Percentiles rank a stretch among this genome's conserved stretches.
Conservation (phyloP, 306 rosid genomes). For the Trifolium pratense region DNA sequence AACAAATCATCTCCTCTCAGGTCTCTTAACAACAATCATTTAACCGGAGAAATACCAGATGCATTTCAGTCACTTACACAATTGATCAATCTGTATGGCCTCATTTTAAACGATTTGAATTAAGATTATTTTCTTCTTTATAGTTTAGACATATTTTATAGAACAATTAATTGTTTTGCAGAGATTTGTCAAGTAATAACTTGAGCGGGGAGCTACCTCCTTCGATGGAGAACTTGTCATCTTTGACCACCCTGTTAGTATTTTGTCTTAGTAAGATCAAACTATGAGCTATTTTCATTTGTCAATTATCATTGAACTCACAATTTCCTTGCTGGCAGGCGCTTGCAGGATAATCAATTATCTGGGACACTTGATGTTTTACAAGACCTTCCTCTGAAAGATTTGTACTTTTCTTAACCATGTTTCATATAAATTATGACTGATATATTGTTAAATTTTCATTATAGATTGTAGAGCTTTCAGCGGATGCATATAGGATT, state of each 20-base stretch:
- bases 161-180: constrained; percentile 48
- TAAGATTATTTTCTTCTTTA: constrained; percentile 36
- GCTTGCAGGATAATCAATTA: constrained; percentile 80
- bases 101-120: constrained; percentile 35
- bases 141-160: constrained; percentile 37
- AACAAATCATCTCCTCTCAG: constrained; percentile 60
- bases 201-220: constrained; percentile 89
- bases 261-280: constrained; percentile 46
- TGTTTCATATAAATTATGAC: constrained; percentile 28
- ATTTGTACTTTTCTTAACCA: constrained; percentile 72
- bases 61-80: constrained; percentile 65
- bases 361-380: constrained; percentile 82
- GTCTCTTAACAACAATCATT: constrained; percentile 79
- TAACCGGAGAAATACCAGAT: constrained; percentile 89
- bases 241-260: constrained; percentile 89
- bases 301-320: constrained; percentile 40
- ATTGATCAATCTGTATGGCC: constrained; percentile 86
- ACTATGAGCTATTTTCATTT: constrained; percentile 27
- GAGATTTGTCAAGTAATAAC: constrained; percentile 86
- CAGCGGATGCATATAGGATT: constrained; percentile 13
- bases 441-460: constrained; percentile 20
- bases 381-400: constrained; percentile 79
- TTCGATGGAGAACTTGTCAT: constrained; percentile 60
- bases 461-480: constrained; percentile 24
- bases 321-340: constrained; percentile 62